Evolutionary conservation across 768 basidiomycete species (phyloP).

Genomic region (Psilocybe sp.): DNA sequence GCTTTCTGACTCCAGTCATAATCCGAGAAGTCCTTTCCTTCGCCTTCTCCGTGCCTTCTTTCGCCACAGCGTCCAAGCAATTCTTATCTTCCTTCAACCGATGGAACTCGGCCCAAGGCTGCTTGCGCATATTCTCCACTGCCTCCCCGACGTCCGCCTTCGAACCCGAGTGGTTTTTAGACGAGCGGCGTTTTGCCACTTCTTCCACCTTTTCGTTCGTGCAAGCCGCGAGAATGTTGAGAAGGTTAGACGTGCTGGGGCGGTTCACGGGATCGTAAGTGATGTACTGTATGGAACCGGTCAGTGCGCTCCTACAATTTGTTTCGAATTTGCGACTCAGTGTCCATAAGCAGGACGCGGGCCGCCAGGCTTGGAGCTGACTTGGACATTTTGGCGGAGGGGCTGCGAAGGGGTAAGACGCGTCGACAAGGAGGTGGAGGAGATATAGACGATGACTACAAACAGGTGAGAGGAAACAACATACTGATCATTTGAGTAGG

Average conservation of each 20-base stretch:
- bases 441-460: neutral
- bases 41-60: slow-evolving; percentile 62
- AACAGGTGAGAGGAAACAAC: slow-evolving; percentile 22
- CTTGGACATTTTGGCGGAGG: slow-evolving; percentile 92
- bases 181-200: slow-evolving; percentile 50
- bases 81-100: slow-evolving; percentile 54
- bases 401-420: slow-evolving; percentile 86
- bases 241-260: slow-evolving; percentile 80
- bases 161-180: slow-evolving; percentile 59
- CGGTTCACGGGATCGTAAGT: slow-evolving; percentile 77
- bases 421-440: slow-evolving; percentile 71
- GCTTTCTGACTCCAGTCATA: slow-evolving; percentile 62
- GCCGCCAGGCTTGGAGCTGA: slow-evolving; percentile 77
- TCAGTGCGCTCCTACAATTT: slow-evolving; percentile 84
- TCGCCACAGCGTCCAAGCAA: slow-evolving; percentile 63
- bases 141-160: slow-evolving; percentile 77
- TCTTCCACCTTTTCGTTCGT: slow-evolving; percentile 39
- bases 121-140: slow-evolving; percentile 59
- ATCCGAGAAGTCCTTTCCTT: slow-evolving; percentile 57
- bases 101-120: slow-evolving; percentile 69
- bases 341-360: slow-evolving; percentile 85
- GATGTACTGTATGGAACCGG: slow-evolving; percentile 74
- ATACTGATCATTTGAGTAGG: slow-evolving; percentile 74
- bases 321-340: slow-evolving; percentile 49
- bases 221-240: slow-evolving; percentile 79